These are phyloP conservation scores for Tolypocladium tundrense DNA, from an alignment of 2,329 filamentous ascomycete genomes.

Conservation along the genomic window DNA sequence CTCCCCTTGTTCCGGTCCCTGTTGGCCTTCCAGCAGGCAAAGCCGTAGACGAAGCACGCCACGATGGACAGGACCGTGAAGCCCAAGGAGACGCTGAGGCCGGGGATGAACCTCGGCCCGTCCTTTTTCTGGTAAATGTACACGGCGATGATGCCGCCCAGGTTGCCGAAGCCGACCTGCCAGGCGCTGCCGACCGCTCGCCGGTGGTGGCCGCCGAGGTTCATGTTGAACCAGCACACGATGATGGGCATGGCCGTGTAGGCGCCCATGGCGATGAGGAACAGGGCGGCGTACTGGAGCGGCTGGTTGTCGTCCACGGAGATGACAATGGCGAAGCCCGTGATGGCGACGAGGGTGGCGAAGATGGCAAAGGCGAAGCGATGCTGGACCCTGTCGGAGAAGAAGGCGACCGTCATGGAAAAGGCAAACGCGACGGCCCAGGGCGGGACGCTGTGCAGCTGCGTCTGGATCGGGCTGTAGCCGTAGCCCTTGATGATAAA, in stretches of 20 bases:
- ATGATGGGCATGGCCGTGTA: constrained; percentile 88
- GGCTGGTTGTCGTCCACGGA: constrained; percentile 55
- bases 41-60: constrained; percentile 49
- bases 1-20: constrained; percentile 41
- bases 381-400: constrained; percentile 63
- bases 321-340: constrained; percentile 68
- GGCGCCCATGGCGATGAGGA: constrained; percentile 67
- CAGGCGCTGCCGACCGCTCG: constrained; percentile 62
- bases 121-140: constrained; percentile 59
- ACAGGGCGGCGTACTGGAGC: constrained; percentile 69
- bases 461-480: constrained; percentile 47
- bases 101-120: constrained; percentile 56
- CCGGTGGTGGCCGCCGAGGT: constrained; percentile 62
- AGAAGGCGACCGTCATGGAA: constrained; percentile 61
- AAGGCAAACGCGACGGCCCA: constrained; percentile 66
- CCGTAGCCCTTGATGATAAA: constrained; percentile 60
- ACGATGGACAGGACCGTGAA: constrained; percentile 61
- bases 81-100: constrained; percentile 67
- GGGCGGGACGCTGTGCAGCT: constrained; percentile 47
- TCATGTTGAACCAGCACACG: constrained; percentile 77
- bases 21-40: constrained; percentile 51
- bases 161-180: constrained; percentile 71
- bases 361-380: constrained; percentile 64
- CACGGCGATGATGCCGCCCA: constrained; percentile 69
- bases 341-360: constrained; percentile 57